These are phyloP conservation scores for Croton laevigatus DNA, from an alignment of 441 rosid species.

Conservation along the genomic window DNA sequence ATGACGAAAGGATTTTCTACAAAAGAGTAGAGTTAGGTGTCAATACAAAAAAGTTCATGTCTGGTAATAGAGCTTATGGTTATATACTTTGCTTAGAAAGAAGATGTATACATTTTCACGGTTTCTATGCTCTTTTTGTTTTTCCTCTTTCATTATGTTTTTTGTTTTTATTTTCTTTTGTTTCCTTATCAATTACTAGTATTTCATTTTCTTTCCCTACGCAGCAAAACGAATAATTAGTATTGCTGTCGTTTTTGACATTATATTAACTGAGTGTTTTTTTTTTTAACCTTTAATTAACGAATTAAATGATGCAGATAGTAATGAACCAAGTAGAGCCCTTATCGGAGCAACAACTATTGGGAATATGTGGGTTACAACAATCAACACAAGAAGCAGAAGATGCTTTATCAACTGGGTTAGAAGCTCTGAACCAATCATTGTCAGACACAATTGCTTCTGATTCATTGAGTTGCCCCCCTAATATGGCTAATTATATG, in stretches of 20 bases:
- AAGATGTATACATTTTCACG: slow-evolving; percentile 29
- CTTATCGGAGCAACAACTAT: slow-evolving; percentile 79
- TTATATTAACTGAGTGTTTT: too few species aligned
- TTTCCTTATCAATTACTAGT: slow-evolving; percentile 25
- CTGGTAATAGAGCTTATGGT: slow-evolving; percentile 39
- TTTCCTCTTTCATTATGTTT: slow-evolving; percentile 9
- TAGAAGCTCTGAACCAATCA: slow-evolving; percentile 80
- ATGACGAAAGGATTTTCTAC: slow-evolving; percentile 43
- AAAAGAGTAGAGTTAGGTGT: slow-evolving; percentile 54
- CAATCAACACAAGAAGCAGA: slow-evolving; percentile 91
- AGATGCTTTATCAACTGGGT: slow-evolving; percentile 89
- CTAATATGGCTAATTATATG: slow-evolving; percentile 90
- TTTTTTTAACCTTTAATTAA: too few species aligned
- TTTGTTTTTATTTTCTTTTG: slow-evolving; percentile 30
- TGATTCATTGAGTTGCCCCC: slow-evolving; percentile 71
- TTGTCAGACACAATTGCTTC: slow-evolving; percentile 82
- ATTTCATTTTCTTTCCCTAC: not conserved
- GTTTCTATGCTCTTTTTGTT: slow-evolving; percentile 22
- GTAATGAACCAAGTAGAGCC: slow-evolving; percentile 72
- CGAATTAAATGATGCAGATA: slow-evolving; percentile 46
- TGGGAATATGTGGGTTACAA: slow-evolving; percentile 81
- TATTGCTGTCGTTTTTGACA: too few species aligned
- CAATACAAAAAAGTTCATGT: slow-evolving; percentile 44
- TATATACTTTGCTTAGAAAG: slow-evolving; percentile 16
- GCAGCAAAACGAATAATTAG: too few species aligned